Evolutionary conservation across 2,329 filamentous ascomycete genomes (phyloP).

Genomic region (Fusarium sp.): DNA sequence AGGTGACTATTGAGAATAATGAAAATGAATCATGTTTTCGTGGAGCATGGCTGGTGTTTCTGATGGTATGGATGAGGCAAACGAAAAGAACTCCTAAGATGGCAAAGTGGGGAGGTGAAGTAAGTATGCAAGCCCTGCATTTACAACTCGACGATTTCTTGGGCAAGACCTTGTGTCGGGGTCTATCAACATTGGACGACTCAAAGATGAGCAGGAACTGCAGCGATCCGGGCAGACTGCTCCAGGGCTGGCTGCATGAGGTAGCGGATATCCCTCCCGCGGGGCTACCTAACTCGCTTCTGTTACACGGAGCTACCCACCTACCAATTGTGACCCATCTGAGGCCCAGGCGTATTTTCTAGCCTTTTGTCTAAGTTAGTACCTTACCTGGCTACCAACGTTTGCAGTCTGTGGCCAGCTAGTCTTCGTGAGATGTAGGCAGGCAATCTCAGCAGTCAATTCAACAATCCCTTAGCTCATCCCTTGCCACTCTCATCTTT

Average conservation of each 20-base stretch:
- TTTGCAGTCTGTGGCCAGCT: neutral
- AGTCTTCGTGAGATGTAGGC: neutral
- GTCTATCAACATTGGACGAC: neutral
- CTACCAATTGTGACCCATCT: neutral
- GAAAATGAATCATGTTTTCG: neutral
- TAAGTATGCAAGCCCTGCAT: neutral
- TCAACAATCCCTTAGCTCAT: neutral
- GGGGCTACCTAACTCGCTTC: neutral
- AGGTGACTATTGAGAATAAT: accelerated
- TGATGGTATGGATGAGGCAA: neutral
- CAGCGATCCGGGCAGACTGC: too few species aligned
- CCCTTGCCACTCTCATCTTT: neutral
- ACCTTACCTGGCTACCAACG: neutral
- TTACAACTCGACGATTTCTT: neutral
- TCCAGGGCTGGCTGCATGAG: neutral
- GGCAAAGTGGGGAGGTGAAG: neutral
- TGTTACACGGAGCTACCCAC: neutral
- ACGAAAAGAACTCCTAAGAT: neutral
- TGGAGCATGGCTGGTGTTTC: neutral
- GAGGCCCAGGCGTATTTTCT: too few species aligned
- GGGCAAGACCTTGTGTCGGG: neutral
- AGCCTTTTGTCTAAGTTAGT: neutral
- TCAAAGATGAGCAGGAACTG: neutral
- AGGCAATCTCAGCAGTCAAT: neutral
- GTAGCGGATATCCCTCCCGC: neutral